These are phyloP conservation scores for Coemansia sp. DNA, from an alignment of 192 early-diverging fungal species.

Conservation along the genomic window DNA sequence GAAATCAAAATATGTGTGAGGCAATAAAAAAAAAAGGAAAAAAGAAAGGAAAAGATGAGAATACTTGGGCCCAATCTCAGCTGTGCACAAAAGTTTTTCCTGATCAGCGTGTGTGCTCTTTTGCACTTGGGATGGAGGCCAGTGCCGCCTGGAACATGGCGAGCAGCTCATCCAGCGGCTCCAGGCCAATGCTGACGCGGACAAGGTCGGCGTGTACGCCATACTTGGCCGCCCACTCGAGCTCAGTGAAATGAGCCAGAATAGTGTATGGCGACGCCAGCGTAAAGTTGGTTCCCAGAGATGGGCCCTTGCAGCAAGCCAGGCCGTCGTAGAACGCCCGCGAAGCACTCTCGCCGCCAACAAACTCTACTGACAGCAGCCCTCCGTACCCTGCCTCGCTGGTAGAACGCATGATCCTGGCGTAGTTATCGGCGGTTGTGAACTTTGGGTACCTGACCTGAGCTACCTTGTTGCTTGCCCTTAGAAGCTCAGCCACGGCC, in stretches of 20 bases:
- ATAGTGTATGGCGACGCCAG: constrained; percentile 93
- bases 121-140: constrained; percentile 42
- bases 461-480: constrained; percentile 65
- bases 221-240: constrained; percentile 88
- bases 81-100: neutral
- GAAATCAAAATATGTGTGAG: neutral
- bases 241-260: constrained; percentile 90
- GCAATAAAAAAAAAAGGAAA: neutral
- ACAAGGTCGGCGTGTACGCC: constrained; percentile 76
- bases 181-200: constrained; percentile 88
- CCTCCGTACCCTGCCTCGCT: constrained; percentile 79
- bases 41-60: neutral
- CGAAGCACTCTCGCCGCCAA: constrained; percentile 54
- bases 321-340: constrained; percentile 79
- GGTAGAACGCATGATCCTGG: constrained; percentile 55
- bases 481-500: constrained; percentile 69
- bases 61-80: neutral
- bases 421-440: constrained; percentile 66
- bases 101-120: neutral
- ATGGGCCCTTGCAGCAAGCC: constrained; percentile 87
- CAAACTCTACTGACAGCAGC: constrained; percentile 79
- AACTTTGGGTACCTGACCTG: constrained; percentile 86
- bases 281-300: constrained; percentile 96
- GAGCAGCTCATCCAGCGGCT: constrained; percentile 70
- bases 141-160: constrained; percentile 71